A percentile compares a stretch with the other conserved stretches of the same genome.
Conservation (phyloP, 2,329 filamentous ascomycete genomes). For the Lasiodiplodia sp. region DNA sequence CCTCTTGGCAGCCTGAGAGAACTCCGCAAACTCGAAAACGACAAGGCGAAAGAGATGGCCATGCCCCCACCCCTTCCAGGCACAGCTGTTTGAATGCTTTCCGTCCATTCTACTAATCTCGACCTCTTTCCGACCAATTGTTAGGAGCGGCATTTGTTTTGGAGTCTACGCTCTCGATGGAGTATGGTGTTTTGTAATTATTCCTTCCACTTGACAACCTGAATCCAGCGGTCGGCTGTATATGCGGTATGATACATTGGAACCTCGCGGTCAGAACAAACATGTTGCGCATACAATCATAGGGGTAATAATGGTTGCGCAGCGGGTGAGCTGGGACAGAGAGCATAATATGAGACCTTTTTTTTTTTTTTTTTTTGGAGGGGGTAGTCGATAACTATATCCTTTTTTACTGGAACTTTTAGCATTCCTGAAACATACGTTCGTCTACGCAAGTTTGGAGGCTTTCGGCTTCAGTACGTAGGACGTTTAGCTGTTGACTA, state of each 20-base stretch:
- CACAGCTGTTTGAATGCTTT: conserved; percentile 17
- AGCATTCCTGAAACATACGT: not conserved
- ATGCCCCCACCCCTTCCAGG: conserved; percentile 29
- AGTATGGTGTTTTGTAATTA: not conserved
- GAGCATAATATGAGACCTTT: not conserved
- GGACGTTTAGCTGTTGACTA: no score
- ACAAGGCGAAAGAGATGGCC: conserved; percentile 30
- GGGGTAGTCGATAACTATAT: not conserved
- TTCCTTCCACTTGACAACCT: not conserved
- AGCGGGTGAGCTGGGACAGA: not conserved
- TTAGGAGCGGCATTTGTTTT: conserved; percentile 10
- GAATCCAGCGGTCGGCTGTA: not conserved
- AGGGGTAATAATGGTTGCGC: not conserved
- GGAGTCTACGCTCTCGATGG: not conserved
- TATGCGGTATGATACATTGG: conserved; percentile 2
- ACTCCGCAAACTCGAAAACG: conserved; percentile 28
- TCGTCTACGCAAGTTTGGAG: not conserved
- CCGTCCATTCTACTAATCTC: not conserved
- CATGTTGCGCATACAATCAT: not conserved
- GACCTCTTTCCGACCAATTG: not conserved
- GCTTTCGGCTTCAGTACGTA: no score
- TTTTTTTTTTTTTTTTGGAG: not conserved
- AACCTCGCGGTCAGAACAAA: not conserved
- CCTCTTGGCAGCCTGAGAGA: conserved; percentile 12
- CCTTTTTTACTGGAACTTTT: not conserved